These are phyloP conservation scores for Aspergillus nanangensis DNA, from an alignment of 495 filamentous ascomycete genomes.

Conservation along the genomic window DNA sequence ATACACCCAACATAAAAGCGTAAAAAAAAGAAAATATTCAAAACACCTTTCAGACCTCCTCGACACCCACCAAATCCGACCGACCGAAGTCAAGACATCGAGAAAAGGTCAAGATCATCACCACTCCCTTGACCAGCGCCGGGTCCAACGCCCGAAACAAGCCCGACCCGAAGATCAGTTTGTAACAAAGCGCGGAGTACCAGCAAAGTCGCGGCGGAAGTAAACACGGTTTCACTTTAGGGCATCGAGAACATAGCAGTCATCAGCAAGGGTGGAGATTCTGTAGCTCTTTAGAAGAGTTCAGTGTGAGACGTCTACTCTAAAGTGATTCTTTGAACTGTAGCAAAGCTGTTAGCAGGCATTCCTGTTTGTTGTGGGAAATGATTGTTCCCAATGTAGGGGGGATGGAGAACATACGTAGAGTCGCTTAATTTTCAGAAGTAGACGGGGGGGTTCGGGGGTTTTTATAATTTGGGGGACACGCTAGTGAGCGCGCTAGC, in stretches of 20 bases:
- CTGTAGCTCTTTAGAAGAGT: constrained; percentile 75
- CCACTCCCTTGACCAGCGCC: constrained; percentile 53
- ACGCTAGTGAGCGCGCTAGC: constrained; percentile 17
- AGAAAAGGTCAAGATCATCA: constrained; percentile 69
- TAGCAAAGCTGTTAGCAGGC: constrained; percentile 27
- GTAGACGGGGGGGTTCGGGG: constrained; percentile 8
- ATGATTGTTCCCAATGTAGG: constrained; percentile 21
- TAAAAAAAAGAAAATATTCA: constrained; percentile 22
- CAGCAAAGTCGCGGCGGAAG: constrained; percentile 49
- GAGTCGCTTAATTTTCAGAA: constrained; percentile 54
- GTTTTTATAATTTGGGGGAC: constrained; percentile 20
- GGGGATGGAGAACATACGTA: constrained; percentile 52
- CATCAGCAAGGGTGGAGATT: constrained; percentile 74
- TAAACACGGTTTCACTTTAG: constrained; percentile 66
- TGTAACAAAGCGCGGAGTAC: constrained; percentile 23
- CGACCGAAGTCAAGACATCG: constrained; percentile 60
- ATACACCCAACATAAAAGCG: constrained; percentile 28
- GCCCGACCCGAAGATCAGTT: constrained; percentile 8
- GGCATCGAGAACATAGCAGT: constrained; percentile 61
- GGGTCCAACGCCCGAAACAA: constrained; percentile 20
- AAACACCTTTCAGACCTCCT: constrained; percentile 65
- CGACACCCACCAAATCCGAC: constrained; percentile 59
- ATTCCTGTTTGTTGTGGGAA: constrained; percentile 5
- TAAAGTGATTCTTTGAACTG: constrained; percentile 88
- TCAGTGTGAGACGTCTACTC: constrained; percentile 77